Base-by-base conservation (phyloP, 176 grass and related monocot species). In the barley (Hordeum vulgare) region DNA sequence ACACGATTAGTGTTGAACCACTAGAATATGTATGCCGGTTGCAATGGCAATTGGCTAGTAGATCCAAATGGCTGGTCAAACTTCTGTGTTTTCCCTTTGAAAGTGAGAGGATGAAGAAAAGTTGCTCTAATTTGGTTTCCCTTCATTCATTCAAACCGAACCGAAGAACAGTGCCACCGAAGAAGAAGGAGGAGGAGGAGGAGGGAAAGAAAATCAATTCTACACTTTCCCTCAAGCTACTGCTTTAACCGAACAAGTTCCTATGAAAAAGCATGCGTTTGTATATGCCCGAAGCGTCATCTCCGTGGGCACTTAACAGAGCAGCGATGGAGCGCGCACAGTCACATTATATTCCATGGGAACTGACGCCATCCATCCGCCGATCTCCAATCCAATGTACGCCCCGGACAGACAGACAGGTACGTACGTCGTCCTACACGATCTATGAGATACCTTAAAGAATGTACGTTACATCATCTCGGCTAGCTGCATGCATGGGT, bases 391-490 rank as follows among this genome's bases (percentile, higher is more conserved):
- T 41, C 66, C 36, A 24, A 51, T 51, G 71, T 74, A 74, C 42
- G 26, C 71, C 42, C 4, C 47, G 42, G 42, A 74, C 71, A 31
- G 67, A 71, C 67, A 42, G 69, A 17, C 45, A 51, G 45, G 47
- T 72, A 47, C 70, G 71, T n/a, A n/a, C n/a, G n/a, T n/a, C n/a
- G n/a, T 53, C 71, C 44, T 74, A 74, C 71, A 58, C 74, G 36
- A 76, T 76, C 54, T 61, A 71, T 74, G 74, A 70, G 75, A 78
- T 85, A 78, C 83, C 83, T 78, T 78, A 78, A 78, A 85, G 64
- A 85, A 85, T 85, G 47, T 54, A 31, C 40, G 69, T 77, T 76
- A 74, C 57, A 59, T 68, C 74, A 81, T 81, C 64, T 78, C 20
- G 45, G 15, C 9, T 39, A 51, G 53, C 27, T 33, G 53, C 80